Percentiles rank a stretch among this genome's conserved stretches.
These are phyloP conservation scores for Populus euphratica DNA, from an alignment of 345 rosid species.

Conservation along the genomic window DNA sequence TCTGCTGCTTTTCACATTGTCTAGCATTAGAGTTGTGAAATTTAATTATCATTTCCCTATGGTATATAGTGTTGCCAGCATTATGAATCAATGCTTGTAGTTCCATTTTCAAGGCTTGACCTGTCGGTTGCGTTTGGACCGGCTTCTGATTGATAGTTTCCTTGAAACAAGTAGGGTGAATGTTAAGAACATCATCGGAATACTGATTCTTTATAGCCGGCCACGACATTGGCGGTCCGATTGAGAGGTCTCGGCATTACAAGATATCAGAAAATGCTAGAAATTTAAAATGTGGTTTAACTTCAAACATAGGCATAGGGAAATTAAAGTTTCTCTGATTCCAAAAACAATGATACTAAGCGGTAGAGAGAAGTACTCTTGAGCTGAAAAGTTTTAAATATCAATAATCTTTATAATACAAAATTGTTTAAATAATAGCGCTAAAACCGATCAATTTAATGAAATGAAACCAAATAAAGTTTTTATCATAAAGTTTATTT, in stretches of 20 bases:
- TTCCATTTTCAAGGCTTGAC: background rate
- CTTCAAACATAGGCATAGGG: background rate
- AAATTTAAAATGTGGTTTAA: background rate
- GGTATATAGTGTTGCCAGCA: background rate
- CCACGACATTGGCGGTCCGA: background rate
- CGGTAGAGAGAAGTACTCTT: too few species aligned
- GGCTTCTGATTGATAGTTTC: background rate
- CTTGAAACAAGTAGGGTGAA: background rate
- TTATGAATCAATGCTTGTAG: background rate
- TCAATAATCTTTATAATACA: too few species aligned
- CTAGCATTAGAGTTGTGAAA: background rate
- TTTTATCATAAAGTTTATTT: too few species aligned
- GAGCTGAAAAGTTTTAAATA: too few species aligned
- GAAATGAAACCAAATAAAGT: too few species aligned
- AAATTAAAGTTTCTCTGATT: too few species aligned
- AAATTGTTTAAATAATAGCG: too few species aligned
- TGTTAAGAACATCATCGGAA: background rate
- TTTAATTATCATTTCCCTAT: background rate
- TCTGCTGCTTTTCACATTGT: background rate
- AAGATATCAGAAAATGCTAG: background rate
- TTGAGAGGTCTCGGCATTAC: background rate
- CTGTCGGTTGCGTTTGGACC: background rate
- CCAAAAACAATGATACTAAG: too few species aligned
- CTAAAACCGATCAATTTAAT: too few species aligned
- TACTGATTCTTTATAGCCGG: background rate